Conservation (phyloP, 2,329 filamentous ascomycete genomes). For the Pseudocercospora ulei region DNA sequence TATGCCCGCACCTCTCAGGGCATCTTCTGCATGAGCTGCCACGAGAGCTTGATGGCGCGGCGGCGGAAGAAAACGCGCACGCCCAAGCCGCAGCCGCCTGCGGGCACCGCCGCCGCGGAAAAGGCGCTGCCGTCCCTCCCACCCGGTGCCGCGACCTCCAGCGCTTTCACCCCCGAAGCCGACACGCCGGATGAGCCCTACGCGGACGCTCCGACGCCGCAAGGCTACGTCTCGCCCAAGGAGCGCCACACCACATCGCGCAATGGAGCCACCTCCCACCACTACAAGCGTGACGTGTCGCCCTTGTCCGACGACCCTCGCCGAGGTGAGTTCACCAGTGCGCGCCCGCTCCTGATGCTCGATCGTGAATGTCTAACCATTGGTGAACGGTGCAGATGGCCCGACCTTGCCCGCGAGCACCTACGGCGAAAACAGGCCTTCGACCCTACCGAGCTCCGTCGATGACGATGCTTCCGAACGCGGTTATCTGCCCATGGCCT, state of each 20-base stretch:
- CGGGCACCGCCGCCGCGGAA: constrained; percentile 42
- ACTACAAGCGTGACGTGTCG: constrained; percentile 31
- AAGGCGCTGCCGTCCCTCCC: constrained; percentile 89
- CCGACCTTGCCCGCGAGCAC: constrained; percentile 63
- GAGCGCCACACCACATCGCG: constrained; percentile 24
- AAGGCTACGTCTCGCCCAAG: constrained; percentile 47
- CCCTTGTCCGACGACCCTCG: constrained; percentile 33
- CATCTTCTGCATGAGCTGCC: constrained; percentile 98
- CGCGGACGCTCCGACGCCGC: constrained; percentile 59
- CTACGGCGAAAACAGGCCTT: constrained; percentile 70
- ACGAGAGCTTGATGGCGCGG: constrained; percentile 90
- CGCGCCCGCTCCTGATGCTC: constrained; percentile 25
- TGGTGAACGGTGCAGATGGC: constrained; percentile 46
- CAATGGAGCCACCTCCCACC: constrained; percentile 25
- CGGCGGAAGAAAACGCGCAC: constrained; percentile 72
- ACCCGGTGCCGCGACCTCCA: constrained; percentile 57
- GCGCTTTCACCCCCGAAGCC: constrained; percentile 49
- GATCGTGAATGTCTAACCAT: constrained; percentile 19
- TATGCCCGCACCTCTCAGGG: constrained; percentile 97
- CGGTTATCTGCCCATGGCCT: constrained; percentile 44
- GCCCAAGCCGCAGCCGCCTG: constrained; percentile 47
- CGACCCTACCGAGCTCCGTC: constrained; percentile 53
- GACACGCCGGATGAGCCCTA: constrained; percentile 51
- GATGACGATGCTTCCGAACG: constrained; percentile 46
- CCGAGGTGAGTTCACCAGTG: constrained; percentile 29